These are phyloP conservation scores for Xerocomellus chrysenteron DNA, from an alignment of 768 basidiomycete genomes.

Conservation along the genomic window DNA sequence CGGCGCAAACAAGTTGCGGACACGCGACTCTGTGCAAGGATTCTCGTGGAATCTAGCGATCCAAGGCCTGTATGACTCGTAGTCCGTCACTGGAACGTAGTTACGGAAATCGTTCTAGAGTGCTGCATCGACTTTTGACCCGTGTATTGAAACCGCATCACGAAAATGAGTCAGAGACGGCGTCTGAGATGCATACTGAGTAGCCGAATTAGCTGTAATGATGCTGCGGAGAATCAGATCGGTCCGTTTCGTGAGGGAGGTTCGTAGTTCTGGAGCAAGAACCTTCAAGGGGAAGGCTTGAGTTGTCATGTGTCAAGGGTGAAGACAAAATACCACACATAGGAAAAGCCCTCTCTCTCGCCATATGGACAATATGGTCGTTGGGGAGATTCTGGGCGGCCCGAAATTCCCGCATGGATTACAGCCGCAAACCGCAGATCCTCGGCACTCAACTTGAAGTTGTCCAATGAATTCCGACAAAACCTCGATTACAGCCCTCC, in stretches of 20 bases:
- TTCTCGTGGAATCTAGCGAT: constrained; percentile 5
- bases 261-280: constrained; percentile 7
- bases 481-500: too few relatives aligned
- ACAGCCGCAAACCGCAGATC: too few relatives aligned
- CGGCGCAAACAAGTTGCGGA: constrained; percentile 15
- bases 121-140: neutral
- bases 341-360: neutral
- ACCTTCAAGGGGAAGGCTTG: neutral
- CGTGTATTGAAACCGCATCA: neutral
- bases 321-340: neutral
- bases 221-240: constrained; percentile 7
- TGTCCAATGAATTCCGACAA: too few relatives aligned
- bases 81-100: constrained; percentile 13
- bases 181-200: constrained; percentile 9
- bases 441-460: too few relatives aligned
- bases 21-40: constrained; percentile 5
- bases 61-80: constrained; percentile 13
- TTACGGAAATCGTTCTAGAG: constrained; percentile 6
- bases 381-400: too few relatives aligned
- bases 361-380: too few relatives aligned
- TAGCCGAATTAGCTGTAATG: neutral
- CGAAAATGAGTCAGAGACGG: constrained; percentile 4
- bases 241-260: neutral
- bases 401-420: too few relatives aligned
- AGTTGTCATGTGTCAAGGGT: neutral